phyloP scores from a whole-genome alignment of 139 green algal genomes.

The Chlorella sorokiniana region DNA sequence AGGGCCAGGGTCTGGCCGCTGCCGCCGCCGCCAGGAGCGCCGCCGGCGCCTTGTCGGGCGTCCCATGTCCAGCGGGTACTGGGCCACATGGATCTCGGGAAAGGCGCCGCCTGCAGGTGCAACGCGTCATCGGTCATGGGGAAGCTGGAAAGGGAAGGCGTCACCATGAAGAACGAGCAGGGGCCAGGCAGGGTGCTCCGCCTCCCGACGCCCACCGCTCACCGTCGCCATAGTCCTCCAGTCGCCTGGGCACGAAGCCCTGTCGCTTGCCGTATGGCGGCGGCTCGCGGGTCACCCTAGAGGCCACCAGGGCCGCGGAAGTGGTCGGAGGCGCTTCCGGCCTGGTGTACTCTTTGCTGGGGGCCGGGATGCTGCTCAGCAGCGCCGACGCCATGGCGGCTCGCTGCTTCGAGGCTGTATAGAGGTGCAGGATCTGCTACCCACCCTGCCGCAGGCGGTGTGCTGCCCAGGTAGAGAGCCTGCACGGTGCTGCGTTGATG shows the following conservation, averaged over 20 bases:
- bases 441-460: too few species aligned
- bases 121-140: too few species aligned
- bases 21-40: constrained; percentile 32
- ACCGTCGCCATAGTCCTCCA: constrained; percentile 90
- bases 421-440: not conserved
- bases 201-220: constrained; percentile 29
- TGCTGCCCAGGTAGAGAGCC: too few species aligned
- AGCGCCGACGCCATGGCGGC: constrained; percentile 7
- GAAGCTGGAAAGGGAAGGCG: not conserved
- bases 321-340: not conserved
- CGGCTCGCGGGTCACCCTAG: constrained; percentile 43
- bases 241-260: constrained; percentile 75
- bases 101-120: constrained; percentile 66
- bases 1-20: constrained; percentile 73
- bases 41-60: constrained; percentile 50
- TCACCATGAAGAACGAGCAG: not conserved
- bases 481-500: too few species aligned
- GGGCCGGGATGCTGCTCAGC: constrained; percentile 37
- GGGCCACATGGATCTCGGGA: constrained; percentile 88
- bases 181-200: not conserved
- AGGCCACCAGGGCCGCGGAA: not conserved
- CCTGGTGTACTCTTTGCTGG: constrained; percentile 18
- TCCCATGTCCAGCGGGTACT: constrained; percentile 95
- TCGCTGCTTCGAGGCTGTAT: not conserved
- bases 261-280: constrained; percentile 74